These are phyloP conservation scores for Fusarium aywerte DNA, from an alignment of 2,329 filamentous ascomycete species.

Conservation along the genomic window DNA sequence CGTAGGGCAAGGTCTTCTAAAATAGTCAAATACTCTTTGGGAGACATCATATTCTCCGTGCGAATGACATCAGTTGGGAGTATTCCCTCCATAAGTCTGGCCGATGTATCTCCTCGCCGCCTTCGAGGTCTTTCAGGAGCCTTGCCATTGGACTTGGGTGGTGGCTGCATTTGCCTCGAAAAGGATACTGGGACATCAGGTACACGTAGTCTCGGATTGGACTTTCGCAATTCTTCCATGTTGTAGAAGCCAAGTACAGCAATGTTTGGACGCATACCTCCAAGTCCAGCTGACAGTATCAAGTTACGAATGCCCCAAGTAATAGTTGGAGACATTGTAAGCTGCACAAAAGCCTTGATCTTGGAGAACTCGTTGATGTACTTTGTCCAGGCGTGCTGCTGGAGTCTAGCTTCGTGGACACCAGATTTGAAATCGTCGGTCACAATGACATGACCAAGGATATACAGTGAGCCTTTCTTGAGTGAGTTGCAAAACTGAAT, in stretches of 20 bases:
- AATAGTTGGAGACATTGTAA: conserved; percentile 82
- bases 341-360: conserved; percentile 90
- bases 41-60: conserved; percentile 74
- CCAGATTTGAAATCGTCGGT: conserved; percentile 82
- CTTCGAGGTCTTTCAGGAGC: conserved; percentile 51
- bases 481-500: conserved; percentile 93
- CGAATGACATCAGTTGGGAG: conserved; percentile 77
- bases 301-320: conserved; percentile 89
- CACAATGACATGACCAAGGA: conserved; percentile 88
- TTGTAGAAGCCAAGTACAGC: conserved; percentile 85
- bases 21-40: conserved; percentile 81
- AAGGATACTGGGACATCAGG: conserved; percentile 59
- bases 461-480: conserved; percentile 87
- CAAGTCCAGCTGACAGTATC: conserved; percentile 81
- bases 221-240: conserved; percentile 76
- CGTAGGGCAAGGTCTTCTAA: conserved; percentile 83
- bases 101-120: conserved; percentile 64
- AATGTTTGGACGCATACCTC: conserved; percentile 90
- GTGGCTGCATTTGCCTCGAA: conserved; percentile 48
- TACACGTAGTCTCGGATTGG: conserved; percentile 66
- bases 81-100: conserved; percentile 65
- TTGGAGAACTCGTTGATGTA: conserved; percentile 84
- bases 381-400: conserved; percentile 85
- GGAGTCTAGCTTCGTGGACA: conserved; percentile 81
- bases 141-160: conserved; percentile 49